Base-by-base conservation (phyloP, 305 asterid genomes). In the Euphrasia arctica region DNA sequence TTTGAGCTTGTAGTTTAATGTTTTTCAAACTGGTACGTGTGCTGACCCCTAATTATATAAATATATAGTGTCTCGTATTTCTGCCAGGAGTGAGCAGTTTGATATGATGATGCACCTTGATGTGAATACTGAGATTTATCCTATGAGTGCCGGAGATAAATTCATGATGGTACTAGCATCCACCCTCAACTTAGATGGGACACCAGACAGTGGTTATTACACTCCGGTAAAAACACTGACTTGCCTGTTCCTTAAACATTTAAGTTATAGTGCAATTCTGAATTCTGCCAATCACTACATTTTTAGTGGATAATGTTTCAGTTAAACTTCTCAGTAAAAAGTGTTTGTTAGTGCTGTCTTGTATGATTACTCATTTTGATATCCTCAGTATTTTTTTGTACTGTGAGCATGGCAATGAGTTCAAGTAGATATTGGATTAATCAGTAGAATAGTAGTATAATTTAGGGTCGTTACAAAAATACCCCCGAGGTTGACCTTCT, bases 121-220 rank as follows among this genome's bases (percentile, higher is more conserved):
- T 79, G 59, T 91, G 69, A 88, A 88, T 60, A 77, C 80, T 0
- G 94, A 88, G 60, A 79, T 91, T 47, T 91, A 88, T 70, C 95
- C 94, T 2, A 86, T 91, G 88, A 78, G 50, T 48, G 62, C 45
- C 13, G 93, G 94, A 12, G 96, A 91, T 54, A 91, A 84, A 66
- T 88, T 91, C 78, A 82, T 82, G 85, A 86, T 91, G 91, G 96
- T 83, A 27, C 77, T 91, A 63, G 95, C 95, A 4, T 75, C 98
- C 58, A 91, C 96, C 22, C 81, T 91, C 74, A 89, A 89, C 75
- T 65, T 88, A 90, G 98, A 91, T 67, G 98, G 98, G 57, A 86
- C 98, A 2, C 98, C 98, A 39, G 98, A 91, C 64, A 72, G 69
- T 70, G 96, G 95, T 68, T 91, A 82, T 69, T 91, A 34, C 76